A percentile compares a stretch with the other conserved stretches of the same genome.
Conservation (phyloP, 2,329 filamentous ascomycete species). For the Botrytis byssoidea region DNA sequence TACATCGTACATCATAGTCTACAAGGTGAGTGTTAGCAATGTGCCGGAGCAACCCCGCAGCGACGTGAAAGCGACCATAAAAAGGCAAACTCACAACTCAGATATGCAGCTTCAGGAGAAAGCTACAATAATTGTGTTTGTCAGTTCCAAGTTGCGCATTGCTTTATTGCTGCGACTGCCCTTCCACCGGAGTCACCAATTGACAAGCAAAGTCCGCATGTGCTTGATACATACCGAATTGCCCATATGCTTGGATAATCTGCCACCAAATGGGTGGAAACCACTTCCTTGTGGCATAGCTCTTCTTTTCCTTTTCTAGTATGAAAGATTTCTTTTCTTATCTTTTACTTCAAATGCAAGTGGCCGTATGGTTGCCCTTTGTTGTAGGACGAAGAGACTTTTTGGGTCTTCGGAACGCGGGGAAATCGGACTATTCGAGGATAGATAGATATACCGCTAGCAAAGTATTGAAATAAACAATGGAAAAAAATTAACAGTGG, state of each 20-base stretch:
- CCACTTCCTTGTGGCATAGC: constrained; percentile 37
- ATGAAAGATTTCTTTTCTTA: neutral
- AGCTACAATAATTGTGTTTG: constrained; percentile 40
- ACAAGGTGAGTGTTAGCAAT: constrained; percentile 25
- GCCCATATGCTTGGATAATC: constrained; percentile 51
- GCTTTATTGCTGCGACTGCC: neutral
- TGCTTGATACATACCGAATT: constrained; percentile 44
- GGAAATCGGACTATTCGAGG: constrained; percentile 9
- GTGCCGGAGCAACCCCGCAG: neutral
- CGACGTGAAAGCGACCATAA: neutral
- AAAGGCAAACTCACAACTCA: constrained; percentile 60
- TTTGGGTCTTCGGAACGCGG: constrained; percentile 12
- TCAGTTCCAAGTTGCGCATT: neutral
- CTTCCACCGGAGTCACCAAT: constrained; percentile 1
- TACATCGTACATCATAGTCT: constrained; percentile 67
- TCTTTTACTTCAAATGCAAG: neutral
- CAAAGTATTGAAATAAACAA: neutral
- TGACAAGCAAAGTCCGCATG: neutral
- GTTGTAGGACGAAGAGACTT: constrained; percentile 1
- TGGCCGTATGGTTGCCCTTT: neutral
- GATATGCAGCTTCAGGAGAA: constrained; percentile 64
- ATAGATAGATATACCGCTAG: neutral
- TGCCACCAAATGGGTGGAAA: constrained; percentile 54
- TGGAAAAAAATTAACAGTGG: neutral
- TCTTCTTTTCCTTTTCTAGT: neutral